Base-by-base conservation (phyloP, 208 protist genomes). In the Leishmania martiniquensis region DNA sequence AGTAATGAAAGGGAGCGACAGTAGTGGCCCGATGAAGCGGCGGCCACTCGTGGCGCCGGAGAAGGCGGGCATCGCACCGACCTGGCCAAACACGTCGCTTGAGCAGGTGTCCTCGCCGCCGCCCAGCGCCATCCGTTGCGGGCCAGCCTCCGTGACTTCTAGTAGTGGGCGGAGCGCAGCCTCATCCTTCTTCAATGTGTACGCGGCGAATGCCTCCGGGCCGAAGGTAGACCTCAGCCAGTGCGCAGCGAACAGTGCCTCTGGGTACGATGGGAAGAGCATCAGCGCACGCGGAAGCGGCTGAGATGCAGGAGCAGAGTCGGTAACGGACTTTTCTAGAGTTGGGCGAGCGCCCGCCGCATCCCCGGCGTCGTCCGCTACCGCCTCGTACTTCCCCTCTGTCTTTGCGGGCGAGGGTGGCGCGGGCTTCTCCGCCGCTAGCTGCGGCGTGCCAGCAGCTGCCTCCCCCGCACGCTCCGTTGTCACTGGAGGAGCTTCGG, bases 151-250 rank as follows among this genome's bases (percentile, higher is more conserved):
- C 10, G 32, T 12, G 6, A 17, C 49, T 32, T 81, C 68, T 3
- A 78, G 54, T 59, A 92, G 60, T 34, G 76, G 75, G 0, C 75
- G 74, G 22, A 92, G 75, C 10, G 81, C 70, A n/a, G 65, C 75
- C 22, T 54, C 54, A 37, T 85, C 86, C 7, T 79, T 74, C 13
- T 81, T 52, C 65, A 96, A 84, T 2, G 87, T 92, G 57, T 86
- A 76, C 1, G 78, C 78, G 2, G 62, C 25, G 75, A 96, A 96
- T 0, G 88, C 87, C n/a, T 83, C 82, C 1, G 78, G 77, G 55
- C 87, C 90, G 73, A 96, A 96, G 55, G 93, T 80, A 57, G 80
- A 52, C 37, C 78, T 74, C 22, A 96, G 74, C 85, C 83, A 93
- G 20, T 72, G 84, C 54, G 78, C 82, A 37, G 78, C 77, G 17